Base-by-base conservation (phyloP, 2,329 filamentous ascomycete genomes). In the Aureobasidium sp. region DNA sequence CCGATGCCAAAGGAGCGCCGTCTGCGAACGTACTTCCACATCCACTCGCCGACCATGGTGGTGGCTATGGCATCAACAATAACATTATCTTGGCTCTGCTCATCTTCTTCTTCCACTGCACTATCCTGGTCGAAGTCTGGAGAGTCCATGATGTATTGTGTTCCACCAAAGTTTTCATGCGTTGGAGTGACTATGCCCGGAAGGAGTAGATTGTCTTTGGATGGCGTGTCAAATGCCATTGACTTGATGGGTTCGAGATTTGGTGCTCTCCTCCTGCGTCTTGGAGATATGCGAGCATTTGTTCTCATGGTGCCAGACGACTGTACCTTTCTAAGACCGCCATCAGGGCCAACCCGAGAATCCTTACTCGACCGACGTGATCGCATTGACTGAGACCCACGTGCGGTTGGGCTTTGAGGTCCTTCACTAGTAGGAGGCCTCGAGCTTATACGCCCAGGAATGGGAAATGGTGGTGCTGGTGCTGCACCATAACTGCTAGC, bases 21-120 rank as follows among this genome's bases (percentile, higher is more conserved):
- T 72, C 90, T 84, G 57, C 90, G 84, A 37, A 93, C 88, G 70
- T 95, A 94, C 75, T 95, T 95, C 79, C 87, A 92, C 89, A 95
- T 93, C 89, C 90, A 94, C 71, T 97, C 94, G 41, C 94, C 94
- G 34, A 99, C 91, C 94, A 99, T 99, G 0, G 93, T 95, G 71
- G 96, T 92, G 1, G 94, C 92, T 74, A 99, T 97, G 3, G 94
- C 92, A 76, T 97, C 94, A 6, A 99, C 93, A 15, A 97, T 90
- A 48, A 86, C 88, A 0, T 88, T 68, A 64, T 74, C 72, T 37
- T 70, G 65, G 20, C 41, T 56, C 36, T 60, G 41, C 36, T 51
- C 57, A 32, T 62, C 50, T 29, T 53, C 43, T 26, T 62, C 60
- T 56, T 55, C 60, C 39, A 56, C 50, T 37, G 50, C 60, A 47